Base-by-base conservation (phyloP, 2,329 filamentous ascomycete species). In the Penicillium sp. region DNA sequence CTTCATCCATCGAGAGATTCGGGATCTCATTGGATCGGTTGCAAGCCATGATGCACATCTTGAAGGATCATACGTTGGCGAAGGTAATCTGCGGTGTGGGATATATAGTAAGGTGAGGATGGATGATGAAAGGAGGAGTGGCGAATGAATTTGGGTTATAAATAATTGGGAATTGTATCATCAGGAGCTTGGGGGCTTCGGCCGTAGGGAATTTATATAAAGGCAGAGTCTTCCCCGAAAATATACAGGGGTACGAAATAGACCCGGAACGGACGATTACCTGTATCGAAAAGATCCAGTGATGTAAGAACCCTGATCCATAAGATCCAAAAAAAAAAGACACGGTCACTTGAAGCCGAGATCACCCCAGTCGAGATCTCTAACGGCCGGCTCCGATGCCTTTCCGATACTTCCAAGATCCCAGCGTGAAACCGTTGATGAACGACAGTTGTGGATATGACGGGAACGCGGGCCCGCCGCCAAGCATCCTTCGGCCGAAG, bases 341-440 rank as follows among this genome's bases (percentile, higher is more conserved):
- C 34, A 36, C 34, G 34, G 61, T 50, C 14, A 22, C 31, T 27
- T 48, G 34, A 48, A 63, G 54, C 63, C 61, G 63, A 62, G 48
- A 59, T 62, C 58, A 58, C 54, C 60, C 57, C 53, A 56, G 48
- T 32, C 36, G 10, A 46, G 34, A 51, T 49, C 45, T 24, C 22
- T 29, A 45, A 49, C 61, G 61, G 63, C 55, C 63, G 63, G 63
- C 58, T 65, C 63, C 63, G 63, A 42, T 18, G 16, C 3, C 13
- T n/a, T 43, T 50, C 16, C 32, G 48, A 16, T 18, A 38, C 27
- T 39, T 24, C 40, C 43, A 21, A 18, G 36, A 32, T 24, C 40
- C 43, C 16, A 16, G 29, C 22, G 53, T 60, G 58, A 62, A 59
- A 54, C 51, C 50, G 52, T 52, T 51, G 55, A 54, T 10, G 10